phyloP scores from a whole-genome alignment of 495 filamentous ascomycete genomes.

The Aspergillus nidulans region DNA sequence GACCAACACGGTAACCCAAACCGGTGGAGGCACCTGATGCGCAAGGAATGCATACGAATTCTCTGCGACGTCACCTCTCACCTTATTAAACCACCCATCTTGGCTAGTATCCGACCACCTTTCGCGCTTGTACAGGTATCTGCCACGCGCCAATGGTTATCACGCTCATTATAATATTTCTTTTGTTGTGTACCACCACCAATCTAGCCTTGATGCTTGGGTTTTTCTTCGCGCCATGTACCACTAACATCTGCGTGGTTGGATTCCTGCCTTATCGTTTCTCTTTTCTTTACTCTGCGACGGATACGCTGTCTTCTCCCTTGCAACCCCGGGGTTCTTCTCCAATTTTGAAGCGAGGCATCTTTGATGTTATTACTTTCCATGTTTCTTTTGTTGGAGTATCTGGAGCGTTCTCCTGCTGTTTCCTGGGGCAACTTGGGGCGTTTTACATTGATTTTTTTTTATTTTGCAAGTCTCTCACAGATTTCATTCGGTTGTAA shows the following conservation, averaged over 20 bases:
- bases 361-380: constrained; percentile 19
- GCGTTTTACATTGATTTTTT: constrained; percentile 12
- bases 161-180: constrained; percentile 21
- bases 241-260: constrained; percentile 18
- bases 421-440: constrained; percentile 15
- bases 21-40: constrained; percentile 1
- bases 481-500: constrained; percentile 18
- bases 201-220: constrained; percentile 24
- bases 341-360: constrained; percentile 22
- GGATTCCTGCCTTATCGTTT: constrained; percentile 13
- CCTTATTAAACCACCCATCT: constrained; percentile 1
- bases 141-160: constrained; percentile 10
- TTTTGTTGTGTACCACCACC: constrained; percentile 20
- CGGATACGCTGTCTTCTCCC: constrained; percentile 5
- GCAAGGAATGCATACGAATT: background rate
- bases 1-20: background rate
- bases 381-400: constrained; percentile 22
- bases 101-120: constrained; percentile 16
- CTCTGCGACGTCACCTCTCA: constrained; percentile 6
- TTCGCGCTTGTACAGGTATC: constrained; percentile 7
- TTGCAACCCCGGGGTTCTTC: constrained; percentile 17
- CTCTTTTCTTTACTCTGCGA: background rate
- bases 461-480: constrained; percentile 12
- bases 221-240: constrained; percentile 9
- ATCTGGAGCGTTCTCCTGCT: constrained; percentile 19